These are phyloP conservation scores for Hylodesmum podocarpum DNA, from an alignment of 306 rosid species.

Conservation along the genomic window DNA sequence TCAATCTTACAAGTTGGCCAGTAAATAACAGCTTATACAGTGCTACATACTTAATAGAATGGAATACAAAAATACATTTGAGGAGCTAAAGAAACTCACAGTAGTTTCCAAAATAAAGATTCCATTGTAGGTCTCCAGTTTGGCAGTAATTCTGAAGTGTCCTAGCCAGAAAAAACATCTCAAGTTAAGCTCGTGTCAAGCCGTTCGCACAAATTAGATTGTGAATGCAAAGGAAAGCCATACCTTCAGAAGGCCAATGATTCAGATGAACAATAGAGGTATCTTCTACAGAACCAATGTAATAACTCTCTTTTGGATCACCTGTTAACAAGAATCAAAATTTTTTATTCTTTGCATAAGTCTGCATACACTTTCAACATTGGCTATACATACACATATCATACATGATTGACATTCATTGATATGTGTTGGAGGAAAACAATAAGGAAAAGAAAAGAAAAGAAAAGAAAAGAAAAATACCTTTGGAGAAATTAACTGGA, in stretches of 20 bases:
- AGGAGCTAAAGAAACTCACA: slow-evolving; percentile 53
- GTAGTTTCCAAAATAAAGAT: slow-evolving; percentile 45
- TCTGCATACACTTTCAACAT: neutral
- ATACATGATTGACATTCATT: neutral
- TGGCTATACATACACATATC: neutral
- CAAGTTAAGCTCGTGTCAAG: neutral
- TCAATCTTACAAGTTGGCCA: neutral
- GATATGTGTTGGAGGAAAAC: too few relatives aligned
- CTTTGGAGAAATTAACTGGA: slow-evolving; percentile 53
- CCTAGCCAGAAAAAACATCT: slow-evolving; percentile 18
- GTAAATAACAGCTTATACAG: neutral
- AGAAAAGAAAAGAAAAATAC: slow-evolving; percentile 19
- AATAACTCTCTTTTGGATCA: slow-evolving; percentile 74
- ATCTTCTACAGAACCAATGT: slow-evolving; percentile 65
- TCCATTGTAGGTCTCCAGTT: slow-evolving; percentile 76
- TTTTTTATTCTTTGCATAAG: neutral
- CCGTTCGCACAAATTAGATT: neutral
- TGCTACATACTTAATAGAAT: neutral
- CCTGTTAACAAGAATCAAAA: slow-evolving; percentile 45
- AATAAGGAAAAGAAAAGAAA: too few relatives aligned
- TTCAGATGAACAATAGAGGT: slow-evolving; percentile 41
- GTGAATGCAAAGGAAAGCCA: slow-evolving; percentile 4
- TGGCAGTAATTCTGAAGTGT: slow-evolving; percentile 57
- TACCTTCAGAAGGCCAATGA: slow-evolving; percentile 91
- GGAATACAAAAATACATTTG: neutral